Base-by-base conservation (phyloP, 1,139 yeast genomes). In the Taphrina pruni region DNA sequence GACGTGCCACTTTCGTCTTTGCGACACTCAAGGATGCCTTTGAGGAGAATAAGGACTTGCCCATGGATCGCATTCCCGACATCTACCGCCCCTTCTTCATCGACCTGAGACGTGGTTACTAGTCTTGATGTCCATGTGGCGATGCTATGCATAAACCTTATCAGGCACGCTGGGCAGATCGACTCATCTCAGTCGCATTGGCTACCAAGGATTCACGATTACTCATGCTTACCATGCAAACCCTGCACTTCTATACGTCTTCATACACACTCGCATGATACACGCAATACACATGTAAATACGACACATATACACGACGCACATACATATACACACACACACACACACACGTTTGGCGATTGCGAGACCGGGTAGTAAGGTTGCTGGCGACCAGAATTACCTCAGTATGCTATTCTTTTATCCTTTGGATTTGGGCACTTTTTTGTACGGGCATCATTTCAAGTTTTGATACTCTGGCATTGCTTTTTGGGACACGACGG, bases 1-100 rank as follows among this genome's bases (percentile, higher is more conserved):
- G 67, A 11, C 67, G 67, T 36, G 67, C 67, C 41, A 64, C 61
- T 26, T 38, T 50, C 38, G 26, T 55, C 38, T 55, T 64, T 36
- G 67, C 61, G 38, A 54, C 43, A 8, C 48, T 64, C 41, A 64
- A 64, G 48, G 67, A 64, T 20, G 67, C 61, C 6, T 64, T 54
- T 38, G 60, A 64, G 41, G 26, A 36, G 26, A 21, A 64, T 48
- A 64, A 64, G 61, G 61, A 46, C n/a, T 14, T n/a, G 17, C 67
- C 60, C 21, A 64, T 64, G 26, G 55, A 17, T 20, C 60, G 36
- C 21, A 64, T 64, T 9, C 67, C 67, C 26, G 55, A 17, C 4
- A 32, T 21, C 17, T 64, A 64, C 11, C 61, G 38, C 12, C 61
- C 67, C 26, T 64, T 64, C 46, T 64, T 64, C 35, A 32, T 38